Evolutionary conservation across 78 protist species (phyloP).

Genomic region (Dictyostelium brefeldianum): DNA sequence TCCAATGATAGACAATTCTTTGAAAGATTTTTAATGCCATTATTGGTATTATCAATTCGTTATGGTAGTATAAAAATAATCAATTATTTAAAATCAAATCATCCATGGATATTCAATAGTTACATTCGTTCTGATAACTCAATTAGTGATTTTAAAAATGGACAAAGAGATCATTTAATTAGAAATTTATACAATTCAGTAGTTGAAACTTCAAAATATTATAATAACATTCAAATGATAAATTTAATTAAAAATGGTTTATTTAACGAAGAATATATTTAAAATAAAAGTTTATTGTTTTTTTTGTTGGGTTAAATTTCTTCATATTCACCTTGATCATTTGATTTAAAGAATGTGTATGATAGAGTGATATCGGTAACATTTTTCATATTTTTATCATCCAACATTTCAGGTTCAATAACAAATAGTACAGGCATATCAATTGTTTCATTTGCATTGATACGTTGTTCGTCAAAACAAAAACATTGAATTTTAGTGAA

Average conservation of each 20-base stretch:
- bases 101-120: background rate
- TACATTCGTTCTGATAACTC: too few species aligned
- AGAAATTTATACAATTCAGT: too few species aligned
- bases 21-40: background rate
- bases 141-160: too few species aligned
- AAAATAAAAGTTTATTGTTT: too few species aligned
- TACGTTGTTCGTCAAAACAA: conserved; percentile 96
- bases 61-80: background rate
- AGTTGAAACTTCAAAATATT: too few species aligned
- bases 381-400: conserved; percentile 77
- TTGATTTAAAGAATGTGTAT: conserved; percentile 90
- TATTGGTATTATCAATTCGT: background rate
- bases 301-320: conserved; percentile 51
- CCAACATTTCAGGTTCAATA: conserved; percentile 92
- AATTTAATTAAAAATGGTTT: too few species aligned
- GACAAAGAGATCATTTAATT: too few species aligned
- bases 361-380: conserved; percentile 82
- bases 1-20: background rate
- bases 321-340: conserved; percentile 79
- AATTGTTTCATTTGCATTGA: conserved; percentile 92
- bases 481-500: conserved; percentile 97
- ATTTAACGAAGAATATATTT: too few species aligned
- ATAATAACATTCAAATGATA: too few species aligned
- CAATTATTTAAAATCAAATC: background rate
- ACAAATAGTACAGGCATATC: conserved; percentile 98